Evolutionary conservation across 768 basidiomycete genomes (phyloP).

Genomic region (Pisolithus marmoratus): DNA sequence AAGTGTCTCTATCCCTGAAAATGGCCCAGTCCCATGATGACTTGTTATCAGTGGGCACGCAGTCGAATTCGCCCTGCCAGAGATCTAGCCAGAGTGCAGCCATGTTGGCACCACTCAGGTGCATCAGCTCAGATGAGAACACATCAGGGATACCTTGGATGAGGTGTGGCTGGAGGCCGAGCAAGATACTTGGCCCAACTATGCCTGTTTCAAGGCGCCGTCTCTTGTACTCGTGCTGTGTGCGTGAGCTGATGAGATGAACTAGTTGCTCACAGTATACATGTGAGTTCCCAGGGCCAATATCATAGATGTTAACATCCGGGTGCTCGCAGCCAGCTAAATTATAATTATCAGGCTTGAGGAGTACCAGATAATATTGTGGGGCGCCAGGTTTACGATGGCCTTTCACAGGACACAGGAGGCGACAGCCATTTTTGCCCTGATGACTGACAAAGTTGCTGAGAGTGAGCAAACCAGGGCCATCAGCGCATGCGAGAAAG

Average conservation of each 20-base stretch:
- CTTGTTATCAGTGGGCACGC: neutral
- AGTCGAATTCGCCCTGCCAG: conserved; percentile 6
- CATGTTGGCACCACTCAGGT: conserved; percentile 27
- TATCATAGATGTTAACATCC: conserved; percentile 16
- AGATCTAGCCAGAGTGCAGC: conserved; percentile 11
- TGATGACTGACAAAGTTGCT: conserved; percentile 33
- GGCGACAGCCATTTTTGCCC: conserved; percentile 17
- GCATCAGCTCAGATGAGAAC: conserved; percentile 39
- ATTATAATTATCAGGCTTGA: conserved; percentile 23
- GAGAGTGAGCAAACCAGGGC: conserved; percentile 22
- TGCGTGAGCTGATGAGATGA: conserved; percentile 13
- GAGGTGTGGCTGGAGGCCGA: conserved; percentile 20
- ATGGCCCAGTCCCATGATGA: neutral
- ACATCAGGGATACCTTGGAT: conserved; percentile 26
- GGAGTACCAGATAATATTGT: conserved; percentile 33
- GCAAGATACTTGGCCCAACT: conserved; percentile 30
- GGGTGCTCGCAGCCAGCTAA: conserved; percentile 16
- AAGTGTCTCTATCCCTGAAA: neutral
- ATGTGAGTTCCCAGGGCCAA: conserved; percentile 1
- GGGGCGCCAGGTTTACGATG: conserved; percentile 23
- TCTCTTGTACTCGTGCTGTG: conserved; percentile 15
- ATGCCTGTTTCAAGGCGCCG: conserved; percentile 29
- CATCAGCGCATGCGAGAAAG: conserved; percentile 26
- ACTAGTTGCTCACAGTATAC: neutral
- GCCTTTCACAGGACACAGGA: conserved; percentile 27